These are phyloP conservation scores for Haematococcus sp. DNA, from an alignment of 139 green algal species.

Conservation along the genomic window DNA sequence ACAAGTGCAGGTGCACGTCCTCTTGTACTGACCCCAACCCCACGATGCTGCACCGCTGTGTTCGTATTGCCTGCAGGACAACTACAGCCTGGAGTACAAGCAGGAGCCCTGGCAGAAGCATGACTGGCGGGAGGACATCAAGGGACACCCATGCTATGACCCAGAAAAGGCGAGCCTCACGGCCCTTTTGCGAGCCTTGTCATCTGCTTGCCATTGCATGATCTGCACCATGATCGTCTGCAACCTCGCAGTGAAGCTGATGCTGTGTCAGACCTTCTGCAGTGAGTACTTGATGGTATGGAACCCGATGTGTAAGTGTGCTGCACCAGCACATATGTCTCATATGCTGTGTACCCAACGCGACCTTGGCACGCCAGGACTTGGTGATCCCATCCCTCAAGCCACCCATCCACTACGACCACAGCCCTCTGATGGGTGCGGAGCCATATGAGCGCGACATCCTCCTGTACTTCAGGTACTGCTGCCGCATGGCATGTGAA, in stretches of 20 bases:
- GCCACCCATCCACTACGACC: constrained; percentile 24
- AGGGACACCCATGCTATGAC: constrained; percentile 42
- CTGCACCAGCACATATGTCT: too few species aligned
- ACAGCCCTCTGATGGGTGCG: constrained; percentile 22
- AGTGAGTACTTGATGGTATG: too few species aligned
- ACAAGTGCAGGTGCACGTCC: too few species aligned
- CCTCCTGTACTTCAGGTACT: constrained; percentile 22
- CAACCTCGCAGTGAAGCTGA: too few species aligned
- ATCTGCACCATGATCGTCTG: background rate
- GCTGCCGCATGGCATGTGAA: constrained; percentile 10
- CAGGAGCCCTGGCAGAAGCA: constrained; percentile 11
- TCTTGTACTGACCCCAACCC: too few species aligned
- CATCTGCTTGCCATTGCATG: too few species aligned
- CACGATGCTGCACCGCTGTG: constrained; percentile 9
- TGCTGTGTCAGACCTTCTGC: too few species aligned
- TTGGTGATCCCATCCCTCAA: constrained; percentile 51
- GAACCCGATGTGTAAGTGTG: too few species aligned
- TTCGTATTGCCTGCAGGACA: constrained; percentile 19
- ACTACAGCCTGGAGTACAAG: constrained; percentile 27
- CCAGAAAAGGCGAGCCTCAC: constrained; percentile 32
- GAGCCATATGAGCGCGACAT: constrained; percentile 15
- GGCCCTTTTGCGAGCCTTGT: too few species aligned
- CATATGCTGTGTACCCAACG: too few species aligned
- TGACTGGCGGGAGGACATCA: constrained; percentile 26
- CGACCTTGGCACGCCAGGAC: too few species aligned